Percentiles rank a stretch among this genome's conserved stretches.
These are phyloP conservation scores for thale cress (Arabidopsis thaliana) DNA, from an alignment of 345 rosid species.

Conservation along the genomic window TAIR10.1 NC_003076.8:24092501-24093000, in stretches of 20 bases:
- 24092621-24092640: not conserved
- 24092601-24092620: slow-evolving; percentile 12
- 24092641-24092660: not conserved
- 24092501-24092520: slow-evolving; percentile 31
- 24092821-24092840: slow-evolving; percentile 31
- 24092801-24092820: slow-evolving; percentile 26
- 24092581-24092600: slow-evolving; percentile 32
- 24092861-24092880: slow-evolving; percentile 40
- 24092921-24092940: slow-evolving; percentile 12
- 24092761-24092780: slow-evolving; percentile 42
- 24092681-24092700: slow-evolving; percentile 50
- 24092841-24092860: slow-evolving; percentile 4
- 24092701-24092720: slow-evolving; percentile 46
- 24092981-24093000: slow-evolving; percentile 29
- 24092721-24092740: slow-evolving; percentile 47
- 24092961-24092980: slow-evolving; percentile 33
- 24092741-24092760: slow-evolving; percentile 60
- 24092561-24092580: slow-evolving; percentile 37
- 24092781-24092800: slow-evolving; percentile 45
- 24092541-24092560: slow-evolving; percentile 36
- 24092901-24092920: slow-evolving; percentile 27
- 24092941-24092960: slow-evolving; percentile 24
- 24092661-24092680: not conserved
- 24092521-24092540: slow-evolving; percentile 33
- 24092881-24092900: slow-evolving; percentile 37